A percentile compares a stretch with the other conserved stretches of the same genome.
Conservation (phyloP, 2,329 filamentous ascomycete species). For the Fusarium marasasianum region DNA sequence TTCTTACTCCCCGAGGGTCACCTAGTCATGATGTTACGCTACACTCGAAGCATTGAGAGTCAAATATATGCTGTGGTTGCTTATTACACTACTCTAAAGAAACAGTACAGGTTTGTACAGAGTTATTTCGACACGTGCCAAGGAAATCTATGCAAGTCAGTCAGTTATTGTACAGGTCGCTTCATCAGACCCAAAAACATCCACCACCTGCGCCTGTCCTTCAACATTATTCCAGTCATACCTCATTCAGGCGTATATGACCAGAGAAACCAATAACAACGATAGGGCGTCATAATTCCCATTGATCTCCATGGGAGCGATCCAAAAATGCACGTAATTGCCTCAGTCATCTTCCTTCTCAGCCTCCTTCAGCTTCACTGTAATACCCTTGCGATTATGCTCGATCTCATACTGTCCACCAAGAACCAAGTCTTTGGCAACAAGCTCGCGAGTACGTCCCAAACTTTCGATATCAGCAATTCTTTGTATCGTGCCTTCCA, state of each 20-base stretch:
- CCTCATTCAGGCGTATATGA: neutral
- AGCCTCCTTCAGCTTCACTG: constrained; percentile 55
- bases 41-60: neutral
- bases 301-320: neutral
- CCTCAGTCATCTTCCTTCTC: constrained; percentile 48
- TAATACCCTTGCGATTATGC: constrained; percentile 51
- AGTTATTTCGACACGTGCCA: constrained; percentile 32
- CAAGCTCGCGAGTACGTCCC: constrained; percentile 91
- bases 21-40: neutral
- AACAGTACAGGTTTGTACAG: constrained; percentile 16
- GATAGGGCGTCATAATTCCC: constrained; percentile 5
- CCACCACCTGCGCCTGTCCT: constrained; percentile 8
- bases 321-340: neutral
- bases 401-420: constrained; percentile 80
- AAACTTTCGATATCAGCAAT: constrained; percentile 95
- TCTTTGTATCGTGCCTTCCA: constrained; percentile 83
- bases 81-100: constrained; percentile 19
- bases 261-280: neutral
- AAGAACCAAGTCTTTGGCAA: constrained; percentile 91
- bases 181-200: constrained; percentile 16
- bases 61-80: neutral
- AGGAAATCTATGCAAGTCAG: constrained; percentile 36
- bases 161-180: constrained; percentile 32
- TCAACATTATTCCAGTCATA: constrained; percentile 3
- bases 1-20: neutral